Evolutionary conservation across 2,329 filamentous ascomycete species (phyloP), one percentile per base, ranked within the genome.

Genomic region (Ophiostoma sp.): DNA sequence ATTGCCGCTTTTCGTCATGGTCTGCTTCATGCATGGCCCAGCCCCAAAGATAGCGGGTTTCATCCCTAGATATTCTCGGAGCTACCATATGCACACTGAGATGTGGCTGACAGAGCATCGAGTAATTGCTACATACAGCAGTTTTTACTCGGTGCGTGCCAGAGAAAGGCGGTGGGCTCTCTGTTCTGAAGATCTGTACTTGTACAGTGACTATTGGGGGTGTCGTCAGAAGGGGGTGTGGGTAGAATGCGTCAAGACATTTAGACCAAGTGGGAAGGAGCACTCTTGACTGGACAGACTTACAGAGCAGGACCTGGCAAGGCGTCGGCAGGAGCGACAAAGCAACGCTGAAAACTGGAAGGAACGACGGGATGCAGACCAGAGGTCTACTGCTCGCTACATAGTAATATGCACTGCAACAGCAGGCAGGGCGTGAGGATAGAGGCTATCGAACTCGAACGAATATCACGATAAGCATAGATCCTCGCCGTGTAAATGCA

Each of bases 41-140:
- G 62, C 36, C 31, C 23, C 62, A 67, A 62, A 68, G 70, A 71
- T 69, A 67, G 62, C 52, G 70, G 67, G 70, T 71, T 71, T 71
- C 70, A 71, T 71, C 70, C 70, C 70, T 71, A 52, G 68, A 41
- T 10, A 27, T 57, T n/a, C 52, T 57, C 52, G 11, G 23, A 57
- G 52, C 52, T 48, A 39, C 36, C 36, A 10, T 48, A 57, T 57
- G 52, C 52, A 57, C 23, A 15, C 52, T 57, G 52, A 39, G 62
- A 54, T 41, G 44, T n/a, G 23, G 23, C 52, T 27, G 52, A 57
- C 52, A 57, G 52, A 57, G 52, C n/a, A 27, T 23, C 52, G 3
- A 27, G 52, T 57, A 23, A 15, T 41, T 1, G 10, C 6, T 41
- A 13, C 15, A 15, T 41, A 13, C 11, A 13, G 13, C 3, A 41